Base-by-base conservation (phyloP, 2,329 filamentous ascomycete genomes). In the Diaporthe amygdali region DNA sequence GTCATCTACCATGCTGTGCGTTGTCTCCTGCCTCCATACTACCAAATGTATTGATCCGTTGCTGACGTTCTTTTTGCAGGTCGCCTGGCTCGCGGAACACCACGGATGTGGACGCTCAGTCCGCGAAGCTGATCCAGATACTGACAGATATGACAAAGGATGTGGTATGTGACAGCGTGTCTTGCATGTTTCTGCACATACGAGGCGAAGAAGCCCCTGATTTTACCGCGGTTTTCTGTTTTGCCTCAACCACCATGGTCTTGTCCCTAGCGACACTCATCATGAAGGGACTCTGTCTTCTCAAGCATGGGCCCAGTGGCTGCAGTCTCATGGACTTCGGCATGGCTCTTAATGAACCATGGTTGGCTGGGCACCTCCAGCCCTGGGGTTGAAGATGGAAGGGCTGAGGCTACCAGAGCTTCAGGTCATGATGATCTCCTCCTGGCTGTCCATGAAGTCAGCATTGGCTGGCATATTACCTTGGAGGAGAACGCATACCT, bases 111-210 rank as follows among this genome's bases (percentile, higher is more conserved):
- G 4, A n/a, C 12, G 15, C 30, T 37, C 59, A n/a, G 37, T n/a
- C 27, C 9, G 6, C 6, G 44, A 25, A 37, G 59, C 30, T 64
- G 59, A n/a, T 37, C 59, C 59, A 15, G 59, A 34, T 6, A 20
- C 59, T 64, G 2, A 14, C 47, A 9, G 12, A 3, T 6, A 27
- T 64, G 59, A 49, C 59, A 2, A 47, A 32, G 17, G 25, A 32
- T 30, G n/a, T 64, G 44, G 59, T 64, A 64, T 15, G 59, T 64
- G 22, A 49, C 39, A 49, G 59, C 41, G 44, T 64, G 59, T 37
- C 59, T 64, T 64, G 41, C 59, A 44, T 49, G 59, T 49, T 49
- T 49, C 30, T 49, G 59, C 59, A 12, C 27, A 37, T 49, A 15
- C 37, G 34, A 39, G 34, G 54, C 54, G 30, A 56, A 56, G n/a